These are phyloP conservation scores for Epichloe coenophiala DNA, from an alignment of 2,329 filamentous ascomycete genomes.

Conservation along the genomic window DNA sequence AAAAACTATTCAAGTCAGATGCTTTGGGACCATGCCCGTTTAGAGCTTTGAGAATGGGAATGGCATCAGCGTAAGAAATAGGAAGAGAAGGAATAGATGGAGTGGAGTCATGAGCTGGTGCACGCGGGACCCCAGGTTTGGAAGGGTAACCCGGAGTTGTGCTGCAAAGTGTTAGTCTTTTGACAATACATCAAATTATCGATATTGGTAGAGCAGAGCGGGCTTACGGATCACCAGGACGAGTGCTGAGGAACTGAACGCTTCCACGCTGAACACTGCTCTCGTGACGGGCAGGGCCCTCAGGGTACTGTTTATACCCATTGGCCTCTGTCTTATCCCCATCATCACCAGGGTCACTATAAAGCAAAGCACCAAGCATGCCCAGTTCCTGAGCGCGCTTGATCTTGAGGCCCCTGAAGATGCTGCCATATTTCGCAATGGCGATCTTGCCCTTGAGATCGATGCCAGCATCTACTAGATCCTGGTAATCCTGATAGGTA, in stretches of 20 bases:
- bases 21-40: slow-evolving; percentile 78
- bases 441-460: slow-evolving; percentile 75
- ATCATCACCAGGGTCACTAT: slow-evolving; percentile 82
- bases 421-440: slow-evolving; percentile 68
- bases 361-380: slow-evolving; percentile 75
- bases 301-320: slow-evolving; percentile 65
- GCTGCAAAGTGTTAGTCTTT: slow-evolving; percentile 12
- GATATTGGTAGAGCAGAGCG: background rate
- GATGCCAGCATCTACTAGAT: slow-evolving; percentile 62
- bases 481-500: slow-evolving; percentile 73
- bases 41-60: slow-evolving; percentile 78
- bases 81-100: slow-evolving; percentile 84
- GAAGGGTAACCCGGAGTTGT: slow-evolving; percentile 91
- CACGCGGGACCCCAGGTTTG: slow-evolving; percentile 71
- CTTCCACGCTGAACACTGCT: slow-evolving; percentile 86
- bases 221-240: slow-evolving; percentile 52
- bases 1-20: slow-evolving; percentile 57
- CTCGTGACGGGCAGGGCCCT: slow-evolving; percentile 76
- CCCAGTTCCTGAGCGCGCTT: slow-evolving; percentile 86
- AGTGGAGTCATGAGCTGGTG: slow-evolving; percentile 54
- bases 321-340: slow-evolving; percentile 69
- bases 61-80: slow-evolving; percentile 74
- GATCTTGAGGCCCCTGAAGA: slow-evolving; percentile 84
- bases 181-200: background rate
- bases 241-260: slow-evolving; percentile 62